Evolutionary conservation across 2,329 filamentous ascomycete genomes (phyloP).

Genomic region (Chaetomiaceae sp.): DNA sequence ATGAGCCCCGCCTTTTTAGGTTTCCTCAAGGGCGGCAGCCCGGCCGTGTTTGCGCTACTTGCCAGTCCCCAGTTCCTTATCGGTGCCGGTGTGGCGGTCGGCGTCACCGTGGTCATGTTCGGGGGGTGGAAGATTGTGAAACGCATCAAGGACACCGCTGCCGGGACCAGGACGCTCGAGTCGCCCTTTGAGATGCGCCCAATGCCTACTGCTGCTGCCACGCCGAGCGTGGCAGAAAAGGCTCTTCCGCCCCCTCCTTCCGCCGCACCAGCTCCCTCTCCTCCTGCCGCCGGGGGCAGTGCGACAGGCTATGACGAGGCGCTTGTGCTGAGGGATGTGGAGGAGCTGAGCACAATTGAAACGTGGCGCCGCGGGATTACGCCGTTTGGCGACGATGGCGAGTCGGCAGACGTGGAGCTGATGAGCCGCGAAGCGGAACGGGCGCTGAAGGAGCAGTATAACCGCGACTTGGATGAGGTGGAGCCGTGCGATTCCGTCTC

Average conservation of each 20-base stretch:
- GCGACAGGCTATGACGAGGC: conserved; percentile 46
- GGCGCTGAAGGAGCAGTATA: conserved; percentile 36
- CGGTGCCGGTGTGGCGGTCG: conserved; percentile 80
- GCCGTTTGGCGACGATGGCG: conserved; percentile 43
- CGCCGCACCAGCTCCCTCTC: no score
- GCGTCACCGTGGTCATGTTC: conserved; percentile 92
- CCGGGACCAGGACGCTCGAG: conserved; percentile 26
- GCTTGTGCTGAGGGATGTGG: conserved; percentile 45
- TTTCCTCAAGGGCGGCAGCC: conserved; percentile 73
- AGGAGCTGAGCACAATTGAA: conserved; percentile 56
- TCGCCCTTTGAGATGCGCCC: conserved; percentile 29
- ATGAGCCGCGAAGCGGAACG: conserved; percentile 54
- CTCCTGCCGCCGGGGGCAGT: not conserved
- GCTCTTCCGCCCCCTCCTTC: not conserved
- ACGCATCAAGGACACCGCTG: conserved; percentile 55
- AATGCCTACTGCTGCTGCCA: conserved; percentile 5
- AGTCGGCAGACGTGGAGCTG: conserved; percentile 48
- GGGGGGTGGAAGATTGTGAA: conserved; percentile 98
- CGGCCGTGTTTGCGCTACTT: conserved; percentile 80
- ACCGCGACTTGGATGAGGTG: conserved; percentile 29
- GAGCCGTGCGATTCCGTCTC: conserved; percentile 27
- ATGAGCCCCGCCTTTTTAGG: conserved; percentile 77
- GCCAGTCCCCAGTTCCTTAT: conserved; percentile 93
- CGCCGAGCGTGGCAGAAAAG: conserved; percentile 8
- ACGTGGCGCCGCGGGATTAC: conserved; percentile 55